Percentiles rank a stretch among this genome's conserved stretches.
phyloP scores from a whole-genome alignment of 1,284 basidiomycete species.

The Cryptococcus jaspeensis region DNA sequence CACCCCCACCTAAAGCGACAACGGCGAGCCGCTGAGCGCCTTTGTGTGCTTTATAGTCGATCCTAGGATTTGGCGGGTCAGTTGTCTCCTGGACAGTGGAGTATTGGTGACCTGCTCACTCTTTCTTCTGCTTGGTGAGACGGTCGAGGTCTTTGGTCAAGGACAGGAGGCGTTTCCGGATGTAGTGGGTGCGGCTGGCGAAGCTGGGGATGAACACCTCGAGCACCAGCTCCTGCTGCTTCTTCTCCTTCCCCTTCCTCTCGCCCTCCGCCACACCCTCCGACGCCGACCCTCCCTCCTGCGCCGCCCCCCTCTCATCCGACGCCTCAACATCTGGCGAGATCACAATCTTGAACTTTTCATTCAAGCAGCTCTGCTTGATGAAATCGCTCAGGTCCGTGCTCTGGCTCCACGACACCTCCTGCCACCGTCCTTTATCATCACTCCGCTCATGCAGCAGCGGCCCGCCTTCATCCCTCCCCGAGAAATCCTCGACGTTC shows the following conservation, averaged over 20 bases:
- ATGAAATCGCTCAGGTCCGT: constrained; percentile 69
- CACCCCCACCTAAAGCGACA: constrained; percentile 60
- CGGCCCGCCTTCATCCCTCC: constrained; percentile 34
- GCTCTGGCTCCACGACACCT: constrained; percentile 61
- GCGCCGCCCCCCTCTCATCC: neutral
- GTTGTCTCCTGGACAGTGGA: neutral
- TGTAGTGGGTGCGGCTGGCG: constrained; percentile 61
- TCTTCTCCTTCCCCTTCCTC: neutral
- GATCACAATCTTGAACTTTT: constrained; percentile 61
- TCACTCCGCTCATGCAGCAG: constrained; percentile 36
- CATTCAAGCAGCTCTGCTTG: constrained; percentile 60
- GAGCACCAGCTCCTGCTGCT: constrained; percentile 41
- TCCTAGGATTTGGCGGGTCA: constrained; percentile 35
- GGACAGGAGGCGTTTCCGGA: constrained; percentile 56
- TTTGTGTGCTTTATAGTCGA: constrained; percentile 60
- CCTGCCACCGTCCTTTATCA: constrained; percentile 32
- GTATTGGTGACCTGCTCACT: constrained; percentile 26
- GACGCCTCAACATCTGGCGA: constrained; percentile 22
- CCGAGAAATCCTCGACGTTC: neutral
- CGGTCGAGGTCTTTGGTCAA: constrained; percentile 58
- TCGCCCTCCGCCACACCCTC: neutral
- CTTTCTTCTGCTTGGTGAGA: constrained; percentile 53
- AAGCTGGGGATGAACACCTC: constrained; percentile 64
- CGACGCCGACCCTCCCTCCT: neutral
- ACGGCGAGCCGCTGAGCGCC: constrained; percentile 61